Base-by-base conservation (phyloP, 2,329 filamentous ascomycete species). In the Dothistroma pini region DNA sequence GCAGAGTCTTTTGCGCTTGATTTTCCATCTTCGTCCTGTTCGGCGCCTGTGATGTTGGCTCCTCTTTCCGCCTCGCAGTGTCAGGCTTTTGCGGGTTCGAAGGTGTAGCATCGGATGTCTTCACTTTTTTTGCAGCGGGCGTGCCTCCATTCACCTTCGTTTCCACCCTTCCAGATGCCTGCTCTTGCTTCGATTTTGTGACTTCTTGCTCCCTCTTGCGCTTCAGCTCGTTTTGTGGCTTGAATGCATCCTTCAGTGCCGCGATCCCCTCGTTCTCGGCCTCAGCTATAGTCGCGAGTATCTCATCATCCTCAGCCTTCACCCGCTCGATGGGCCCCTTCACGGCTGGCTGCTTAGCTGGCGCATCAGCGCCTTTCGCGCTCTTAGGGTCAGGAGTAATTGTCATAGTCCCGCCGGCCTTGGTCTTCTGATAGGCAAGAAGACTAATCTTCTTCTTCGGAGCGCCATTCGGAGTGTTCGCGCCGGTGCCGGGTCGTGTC, bases 391-490 rank as follows among this genome's bases (percentile, higher is more conserved):
- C 65, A 19, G 71, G 63, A 16, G 72, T 29, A 29, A 2, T 29
- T 29, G 25, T 69, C 6, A 69, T 63, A 19, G 67, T 69, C 10
- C 70, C 73, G 48, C 71, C 76, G 58, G 74, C 78, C 62, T 79
- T 72, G 66, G 84, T 84, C 62, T 80, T 83, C 73, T 84, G 86
- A 73, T 87, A 88, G 44, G 83, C 84, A 48, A 79, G 83, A 57
- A 87, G 72, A 58, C 78, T 85, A 63, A 87, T 86, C 72, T 86
- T 87, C 76, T 86, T 87, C 75, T 84, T 86, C 25, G 78, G 77
- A 14, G 58, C 63, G 34, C 56, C 74, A 50, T 67, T 75, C 31
- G 80, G 76, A 21, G 77, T 79, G 65, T 73, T 76, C 59, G 74
- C 73, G 29, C 75, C 75, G 65, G 74, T 76, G 22, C 63, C 63